Evolutionary conservation across 2,329 filamentous ascomycete species (phyloP), one percentile per base, ranked within the genome.

Genomic region (Bipolaris gigantea): DNA sequence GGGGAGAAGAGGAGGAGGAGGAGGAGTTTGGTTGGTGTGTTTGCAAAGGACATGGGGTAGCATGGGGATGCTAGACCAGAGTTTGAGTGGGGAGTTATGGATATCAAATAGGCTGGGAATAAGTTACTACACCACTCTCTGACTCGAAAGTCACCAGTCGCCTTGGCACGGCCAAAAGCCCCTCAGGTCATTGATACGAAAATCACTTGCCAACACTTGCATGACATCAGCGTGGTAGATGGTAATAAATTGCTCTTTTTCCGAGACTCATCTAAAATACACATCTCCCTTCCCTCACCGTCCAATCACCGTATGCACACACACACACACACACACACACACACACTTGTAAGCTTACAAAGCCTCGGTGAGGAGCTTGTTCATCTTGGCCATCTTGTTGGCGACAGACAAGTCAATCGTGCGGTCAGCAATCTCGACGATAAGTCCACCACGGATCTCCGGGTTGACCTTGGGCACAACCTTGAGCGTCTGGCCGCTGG

Each of bases 371-470:
- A 99, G 89, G 77, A 96, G 88, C 89, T 97, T 99, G 90, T 99
- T 99, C 86, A 99, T 90, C 87, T 92, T 96, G 77, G 90, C 85
- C 79, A 99, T 89, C 85, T 93, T 95, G 76, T 89, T 83, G 45
- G 93, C 93, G 73, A 99, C 92, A 79, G 89, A 94, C 69, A 97
- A 89, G 80, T 99, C 94, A 75, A 99, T 96, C 77, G 93, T 97
- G 75, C 93, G 89, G 84, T 97, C 93, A 73, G 92, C 93, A 67
- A 97, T 89, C 82, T 97, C 93, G 73, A 99, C 93, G 64, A 99
- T 80, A 66, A 99, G 87, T 60, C 94, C 94, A 65, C 94, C 94
- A 65, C 95, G 80, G 74, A 99, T 93, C 55, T 97, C 93, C 59
- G 93, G 85, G 85, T 96, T 94, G 78, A 97, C 89, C 83, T 91